Percentiles rank a stretch among this genome's conserved stretches.
These are phyloP conservation scores for Ceratocystiopsis brevicomis DNA, from an alignment of 2,329 filamentous ascomycete genomes.

Conservation along the genomic window DNA sequence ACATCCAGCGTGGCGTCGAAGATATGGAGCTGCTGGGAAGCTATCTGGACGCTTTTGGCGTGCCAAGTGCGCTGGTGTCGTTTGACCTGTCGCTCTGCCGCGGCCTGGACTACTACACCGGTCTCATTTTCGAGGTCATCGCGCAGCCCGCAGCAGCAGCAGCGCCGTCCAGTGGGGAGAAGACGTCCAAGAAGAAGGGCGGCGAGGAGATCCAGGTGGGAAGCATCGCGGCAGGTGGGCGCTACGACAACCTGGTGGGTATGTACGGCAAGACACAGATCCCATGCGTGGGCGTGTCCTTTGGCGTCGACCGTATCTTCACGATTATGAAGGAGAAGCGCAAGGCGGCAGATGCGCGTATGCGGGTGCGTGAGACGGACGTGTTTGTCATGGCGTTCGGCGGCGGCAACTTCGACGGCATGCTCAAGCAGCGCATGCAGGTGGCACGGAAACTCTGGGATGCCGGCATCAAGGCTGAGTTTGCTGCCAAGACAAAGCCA, in stretches of 20 bases:
- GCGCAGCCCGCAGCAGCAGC: slow-evolving; percentile 14
- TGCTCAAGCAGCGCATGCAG: slow-evolving; percentile 68
- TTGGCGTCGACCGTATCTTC: slow-evolving; percentile 90
- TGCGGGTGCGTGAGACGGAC: slow-evolving; percentile 60
- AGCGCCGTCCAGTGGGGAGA: slow-evolving; percentile 12
- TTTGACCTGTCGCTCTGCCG: slow-evolving; percentile 83
- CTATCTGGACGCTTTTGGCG: slow-evolving; percentile 63
- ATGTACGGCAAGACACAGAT: slow-evolving; percentile 84
- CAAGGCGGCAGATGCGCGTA: slow-evolving; percentile 18
- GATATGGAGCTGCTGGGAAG: slow-evolving; percentile 67
- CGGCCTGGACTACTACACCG: slow-evolving; percentile 42
- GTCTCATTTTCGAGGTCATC: slow-evolving; percentile 69
- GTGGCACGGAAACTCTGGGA: slow-evolving; percentile 65
- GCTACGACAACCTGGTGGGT: slow-evolving; percentile 82
- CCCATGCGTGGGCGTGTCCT: slow-evolving; percentile 81
- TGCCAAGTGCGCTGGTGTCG: slow-evolving; percentile 49
- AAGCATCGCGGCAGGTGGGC: slow-evolving; percentile 72
- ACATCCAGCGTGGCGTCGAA: slow-evolving; percentile 59
- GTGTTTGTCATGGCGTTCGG: slow-evolving; percentile 93
- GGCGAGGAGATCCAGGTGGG: slow-evolving; percentile 42
- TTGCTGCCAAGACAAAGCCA: slow-evolving; percentile 75
- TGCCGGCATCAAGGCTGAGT: slow-evolving; percentile 79
- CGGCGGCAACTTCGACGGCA: slow-evolving; percentile 49
- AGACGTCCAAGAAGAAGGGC: slow-evolving; percentile 3
- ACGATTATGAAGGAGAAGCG: slow-evolving; percentile 67